Evolutionary conservation across 768 basidiomycete genomes (phyloP), one percentile per base, ranked within the genome.

Genomic region (Mycena galericulata): DNA sequence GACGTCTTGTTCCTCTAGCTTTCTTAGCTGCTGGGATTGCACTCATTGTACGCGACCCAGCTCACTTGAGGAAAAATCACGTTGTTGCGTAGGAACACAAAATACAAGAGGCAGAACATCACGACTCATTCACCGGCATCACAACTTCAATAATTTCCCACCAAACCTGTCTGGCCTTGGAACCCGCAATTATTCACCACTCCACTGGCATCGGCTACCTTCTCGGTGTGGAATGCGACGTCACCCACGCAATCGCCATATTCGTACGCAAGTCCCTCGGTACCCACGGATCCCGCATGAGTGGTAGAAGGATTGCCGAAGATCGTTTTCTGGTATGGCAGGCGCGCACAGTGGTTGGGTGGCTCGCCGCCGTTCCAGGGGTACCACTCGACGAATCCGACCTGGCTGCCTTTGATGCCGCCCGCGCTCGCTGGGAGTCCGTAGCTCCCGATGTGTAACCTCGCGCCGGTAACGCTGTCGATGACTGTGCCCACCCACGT

Each of bases 351-450:
- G 24, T 62, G 67, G 22, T 68, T 55, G 11, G 67, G 17, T n/a
- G 67, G 67, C 58, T 61, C 58, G 22, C 51, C 67, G 6, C 14
- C 10, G 22, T 68, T 68, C 67, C 67, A 68, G 12, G 67, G 67
- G 24, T 68, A 68, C 67, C 67, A 68, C 67, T 68, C 61, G 7
- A 68, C 67, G 46, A 68, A 68, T 17, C 67, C 67, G 18, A 29
- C 24, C 47, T 67, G 57, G 22, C 20, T 26, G 38, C 53, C 32
- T 12, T 10, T 22, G 29, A 67, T 67, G 6, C 65, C 65, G 11
- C 57, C 56, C 8, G 49, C 30, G 45, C 43, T 36, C n/a, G 20
- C 30, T 8, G 65, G 65, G 6, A 67, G 46, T 1, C n/a, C 53
- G 24, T 26, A 67, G 58, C 58, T 67, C 30, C 65, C 65, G 57